These are phyloP conservation scores for Gelatoporia subvermispora DNA, from an alignment of 768 basidiomycete species.

Conservation along the genomic window DNA sequence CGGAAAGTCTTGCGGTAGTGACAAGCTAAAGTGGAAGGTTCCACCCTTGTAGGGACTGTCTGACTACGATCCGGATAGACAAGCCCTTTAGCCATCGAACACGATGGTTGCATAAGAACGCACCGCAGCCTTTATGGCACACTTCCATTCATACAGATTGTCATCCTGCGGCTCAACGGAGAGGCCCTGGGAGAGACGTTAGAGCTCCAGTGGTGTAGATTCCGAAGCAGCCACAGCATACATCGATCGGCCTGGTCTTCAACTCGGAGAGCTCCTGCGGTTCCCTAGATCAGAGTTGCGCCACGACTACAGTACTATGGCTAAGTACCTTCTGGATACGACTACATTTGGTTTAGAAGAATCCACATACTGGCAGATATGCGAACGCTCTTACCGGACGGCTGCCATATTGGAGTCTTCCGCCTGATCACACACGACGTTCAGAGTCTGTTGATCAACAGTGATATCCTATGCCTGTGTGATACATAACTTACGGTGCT, in stretches of 20 bases:
- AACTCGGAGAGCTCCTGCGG: conserved; percentile 65
- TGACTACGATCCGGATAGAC: conserved; percentile 34
- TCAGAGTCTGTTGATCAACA: too few species aligned
- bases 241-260: conserved; percentile 58
- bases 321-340: conserved; percentile 67
- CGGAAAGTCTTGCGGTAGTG: conserved; percentile 77
- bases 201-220: conserved; percentile 6
- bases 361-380: too few species aligned
- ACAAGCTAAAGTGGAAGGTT: conserved; percentile 68
- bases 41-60: conserved; percentile 83
- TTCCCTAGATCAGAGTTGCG: conserved; percentile 8
- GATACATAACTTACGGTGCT: too few species aligned
- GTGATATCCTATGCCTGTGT: too few species aligned
- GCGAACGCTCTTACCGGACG: conserved; percentile 35
- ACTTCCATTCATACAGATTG: conserved; percentile 76
- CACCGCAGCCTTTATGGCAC: conserved; percentile 70
- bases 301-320: conserved; percentile 1
- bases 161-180: conserved; percentile 60
- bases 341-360: conserved; percentile 30
- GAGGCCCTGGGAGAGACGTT: conserved; percentile 43
- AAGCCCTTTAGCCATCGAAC: neutral
- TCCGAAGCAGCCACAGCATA: conserved; percentile 20
- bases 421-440: too few species aligned
- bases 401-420: conserved; percentile 40
- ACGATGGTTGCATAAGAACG: conserved; percentile 25